Percentiles rank a stretch among this genome's conserved stretches.
These are phyloP conservation scores for Tuber umbilicatum DNA, from an alignment of 495 filamentous ascomycete species.

Conservation along the genomic window DNA sequence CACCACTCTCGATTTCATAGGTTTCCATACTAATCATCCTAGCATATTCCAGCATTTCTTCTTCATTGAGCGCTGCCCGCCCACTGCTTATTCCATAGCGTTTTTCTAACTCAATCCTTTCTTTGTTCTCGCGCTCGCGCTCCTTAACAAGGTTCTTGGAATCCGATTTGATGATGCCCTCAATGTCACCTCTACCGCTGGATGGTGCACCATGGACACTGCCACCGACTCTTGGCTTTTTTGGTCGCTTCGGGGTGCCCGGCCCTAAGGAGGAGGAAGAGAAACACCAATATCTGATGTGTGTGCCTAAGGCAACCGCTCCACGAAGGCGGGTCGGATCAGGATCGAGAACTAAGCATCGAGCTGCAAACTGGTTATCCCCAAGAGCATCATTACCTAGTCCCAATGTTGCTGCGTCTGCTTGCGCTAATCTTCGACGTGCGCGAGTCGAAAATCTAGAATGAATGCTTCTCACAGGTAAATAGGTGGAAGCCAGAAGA, in stretches of 20 bases:
- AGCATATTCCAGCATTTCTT: conserved; percentile 84
- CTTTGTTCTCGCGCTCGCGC: conserved; percentile 56
- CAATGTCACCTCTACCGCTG: conserved; percentile 56
- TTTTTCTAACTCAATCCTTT: conserved; percentile 58
- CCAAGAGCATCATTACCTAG: conserved; percentile 45
- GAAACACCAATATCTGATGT: conserved; percentile 89
- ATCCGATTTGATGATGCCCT: conserved; percentile 73
- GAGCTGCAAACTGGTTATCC: conserved; percentile 73
- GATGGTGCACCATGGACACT: conserved; percentile 53
- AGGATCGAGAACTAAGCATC: conserved; percentile 79
- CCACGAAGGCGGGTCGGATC: conserved; percentile 87
- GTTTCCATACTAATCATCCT: conserved; percentile 79
- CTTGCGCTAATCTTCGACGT: conserved; percentile 64
- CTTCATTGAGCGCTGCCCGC: conserved; percentile 70
- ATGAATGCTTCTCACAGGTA: conserved; percentile 80
- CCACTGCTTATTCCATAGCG: conserved; percentile 76
- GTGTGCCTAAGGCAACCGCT: conserved; percentile 76
- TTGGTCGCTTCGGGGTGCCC: conserved; percentile 44
- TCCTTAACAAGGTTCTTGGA: conserved; percentile 47
- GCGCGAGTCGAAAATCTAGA: conserved; percentile 78
- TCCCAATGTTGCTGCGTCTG: conserved; percentile 55
- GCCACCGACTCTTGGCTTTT: conserved; percentile 46
- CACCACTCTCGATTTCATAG: conserved; percentile 49
- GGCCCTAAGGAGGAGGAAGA: conserved; percentile 57
- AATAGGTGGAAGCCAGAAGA: conserved; percentile 70